phyloP scores from a whole-genome alignment of 192 early-diverging fungal species.

The Chytriomyces sp. region DNA sequence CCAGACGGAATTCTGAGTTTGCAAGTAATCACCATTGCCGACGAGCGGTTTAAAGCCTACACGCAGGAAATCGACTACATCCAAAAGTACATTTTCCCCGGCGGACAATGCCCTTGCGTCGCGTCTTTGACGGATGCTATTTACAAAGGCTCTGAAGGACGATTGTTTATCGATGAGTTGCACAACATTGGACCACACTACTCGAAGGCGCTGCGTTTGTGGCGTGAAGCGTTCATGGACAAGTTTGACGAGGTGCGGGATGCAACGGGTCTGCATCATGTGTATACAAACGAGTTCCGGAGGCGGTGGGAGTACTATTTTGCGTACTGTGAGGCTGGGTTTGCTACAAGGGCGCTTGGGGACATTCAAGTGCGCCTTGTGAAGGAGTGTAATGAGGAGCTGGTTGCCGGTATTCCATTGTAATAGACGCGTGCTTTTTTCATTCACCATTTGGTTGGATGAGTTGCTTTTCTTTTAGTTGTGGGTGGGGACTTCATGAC shows the following conservation, averaged over 20 bases:
- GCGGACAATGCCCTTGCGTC: slow-evolving; percentile 73
- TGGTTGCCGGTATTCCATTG: slow-evolving; percentile 51
- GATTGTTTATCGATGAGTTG: slow-evolving; percentile 62
- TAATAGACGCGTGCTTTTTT: not conserved
- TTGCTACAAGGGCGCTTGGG: slow-evolving; percentile 71
- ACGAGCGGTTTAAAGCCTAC: slow-evolving; percentile 66
- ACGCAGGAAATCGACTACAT: slow-evolving; percentile 67
- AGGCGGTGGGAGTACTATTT: slow-evolving; percentile 84
- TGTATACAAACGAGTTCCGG: slow-evolving; percentile 66
- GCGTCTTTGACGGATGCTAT: slow-evolving; percentile 60
- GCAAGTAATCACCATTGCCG: slow-evolving; percentile 76
- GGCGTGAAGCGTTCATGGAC: slow-evolving; percentile 67
- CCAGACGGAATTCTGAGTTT: slow-evolving; percentile 61
- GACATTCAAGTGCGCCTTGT: slow-evolving; percentile 62
- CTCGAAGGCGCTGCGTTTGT: slow-evolving; percentile 67
- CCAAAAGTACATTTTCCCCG: slow-evolving; percentile 78
- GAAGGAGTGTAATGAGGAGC: slow-evolving; percentile 41
- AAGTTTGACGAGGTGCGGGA: slow-evolving; percentile 59
- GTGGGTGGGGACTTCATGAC: too few species aligned
- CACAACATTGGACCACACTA: slow-evolving; percentile 76
- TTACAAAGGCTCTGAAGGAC: slow-evolving; percentile 56
- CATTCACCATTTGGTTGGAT: too few species aligned
- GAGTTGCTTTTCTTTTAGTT: too few species aligned
- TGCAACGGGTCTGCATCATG: slow-evolving; percentile 34
- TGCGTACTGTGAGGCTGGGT: slow-evolving; percentile 80